phyloP scores from a whole-genome alignment of 345 rosid genomes.

The Durio zibethinus region DNA sequence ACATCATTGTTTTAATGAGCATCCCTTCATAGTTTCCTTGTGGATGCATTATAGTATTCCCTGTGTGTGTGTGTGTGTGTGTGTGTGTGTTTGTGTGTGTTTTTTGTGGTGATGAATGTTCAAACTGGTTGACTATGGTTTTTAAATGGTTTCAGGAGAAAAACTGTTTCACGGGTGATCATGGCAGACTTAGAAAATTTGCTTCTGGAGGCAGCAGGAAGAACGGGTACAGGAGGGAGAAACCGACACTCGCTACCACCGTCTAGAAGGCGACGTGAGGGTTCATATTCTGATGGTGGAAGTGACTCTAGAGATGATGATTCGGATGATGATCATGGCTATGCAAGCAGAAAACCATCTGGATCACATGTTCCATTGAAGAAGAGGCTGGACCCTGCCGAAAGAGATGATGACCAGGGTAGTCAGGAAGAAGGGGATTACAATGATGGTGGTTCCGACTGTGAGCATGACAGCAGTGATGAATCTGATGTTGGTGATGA shows the following conservation, averaged over 20 bases:
- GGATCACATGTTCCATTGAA: conserved; percentile 92
- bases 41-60: conserved; percentile 16
- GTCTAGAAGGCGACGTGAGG: conserved; percentile 66
- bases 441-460: conserved; percentile 55
- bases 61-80: too few relatives aligned
- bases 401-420: conserved; percentile 76
- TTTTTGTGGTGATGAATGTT: conserved; percentile 30
- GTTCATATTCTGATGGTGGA: conserved; percentile 85
- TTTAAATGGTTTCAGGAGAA: conserved; percentile 4
- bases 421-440: conserved; percentile 64
- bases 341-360: conserved; percentile 72
- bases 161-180: background rate
- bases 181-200: conserved; percentile 92
- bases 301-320: conserved; percentile 89
- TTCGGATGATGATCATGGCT: conserved; percentile 78
- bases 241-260: conserved; percentile 51
- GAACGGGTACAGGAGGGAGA: conserved; percentile 58
- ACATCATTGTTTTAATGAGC: background rate
- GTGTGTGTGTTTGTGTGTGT: too few relatives aligned
- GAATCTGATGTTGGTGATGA: conserved; percentile 91
- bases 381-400: conserved; percentile 77
- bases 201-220: conserved; percentile 98
- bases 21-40: background rate
- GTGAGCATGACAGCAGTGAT: conserved; percentile 67
- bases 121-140: conserved; percentile 31